Evolutionary conservation across 108 stramenopile species (phyloP), one percentile per base, ranked within the genome.

Genomic region (Chaetoceros tenuissimus): DNA sequence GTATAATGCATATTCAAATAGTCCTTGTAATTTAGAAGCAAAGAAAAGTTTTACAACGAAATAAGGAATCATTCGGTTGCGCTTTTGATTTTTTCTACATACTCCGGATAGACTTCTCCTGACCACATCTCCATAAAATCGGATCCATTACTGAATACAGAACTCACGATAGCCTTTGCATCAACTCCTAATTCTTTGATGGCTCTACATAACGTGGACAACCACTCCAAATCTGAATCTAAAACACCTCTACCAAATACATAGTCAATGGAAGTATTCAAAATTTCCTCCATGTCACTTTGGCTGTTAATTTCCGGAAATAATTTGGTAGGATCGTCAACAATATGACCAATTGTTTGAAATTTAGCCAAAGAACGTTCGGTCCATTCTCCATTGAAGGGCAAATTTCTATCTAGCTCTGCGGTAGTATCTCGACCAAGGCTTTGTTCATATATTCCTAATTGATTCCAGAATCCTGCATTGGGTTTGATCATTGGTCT

Each of bases 391-490:
- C 24, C 13, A 31, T 48, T 17, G 30, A 20, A 51, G 25, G 29
- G 49, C 3, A 19, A 24, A 22, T 40, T n/a, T 2, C 24, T 19
- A 16, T 22, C 8, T 13, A 51, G 48, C 22, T 20, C 25, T 51
- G 60, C 24, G 17, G 49, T 16, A 29, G 31, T 31, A 45, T 46
- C 24, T 46, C 18, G 18, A 13, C 31, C 28, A 28, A 49, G 31
- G 19, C 31, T 57, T 58, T 7, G 26, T 58, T 65, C 60, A 43
- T 62, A 72, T n/a, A 24, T 18, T 28, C 18, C 29, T 2, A 73
- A 44, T 28, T 73, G 72, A 19, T 24, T 46, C 72, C 65, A 66
- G 43, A 73, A 73, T 16, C 72, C 72, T 19, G 45, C 28, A 31
- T 73, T 73, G 20, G 72, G 72, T 31, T 59, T 29, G 21, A 63